Conservation (phyloP, 2,329 filamentous ascomycete species). For the Colletotrichum aenigma region DNA sequence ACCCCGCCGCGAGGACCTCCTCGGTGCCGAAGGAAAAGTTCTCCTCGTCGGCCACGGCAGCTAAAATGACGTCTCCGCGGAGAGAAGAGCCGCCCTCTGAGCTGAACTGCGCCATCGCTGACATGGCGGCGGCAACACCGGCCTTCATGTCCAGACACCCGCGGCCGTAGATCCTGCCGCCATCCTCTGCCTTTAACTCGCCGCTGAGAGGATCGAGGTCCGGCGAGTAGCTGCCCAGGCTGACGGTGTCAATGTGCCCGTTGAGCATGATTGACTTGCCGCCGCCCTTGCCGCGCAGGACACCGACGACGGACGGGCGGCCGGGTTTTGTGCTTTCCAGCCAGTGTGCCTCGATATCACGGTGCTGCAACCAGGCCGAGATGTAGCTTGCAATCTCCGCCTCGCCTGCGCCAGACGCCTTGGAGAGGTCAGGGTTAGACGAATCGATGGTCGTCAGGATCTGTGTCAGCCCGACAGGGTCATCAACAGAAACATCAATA, state of each 20-base stretch:
- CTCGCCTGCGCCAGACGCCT: slow-evolving; percentile 48
- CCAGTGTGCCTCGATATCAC: slow-evolving; percentile 54
- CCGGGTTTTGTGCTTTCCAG: slow-evolving; percentile 46
- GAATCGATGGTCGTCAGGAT: slow-evolving; percentile 53
- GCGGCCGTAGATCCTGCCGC: slow-evolving; percentile 46
- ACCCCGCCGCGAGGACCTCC: slow-evolving; percentile 53
- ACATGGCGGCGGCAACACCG: slow-evolving; percentile 51
- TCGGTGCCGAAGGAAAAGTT: slow-evolving; percentile 53
- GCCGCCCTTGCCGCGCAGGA: slow-evolving; percentile 48
- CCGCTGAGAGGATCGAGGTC: slow-evolving; percentile 50
- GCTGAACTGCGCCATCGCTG: slow-evolving; percentile 31
- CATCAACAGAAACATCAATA: slow-evolving; percentile 41
- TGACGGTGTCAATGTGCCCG: slow-evolving; percentile 59
- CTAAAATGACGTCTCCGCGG: slow-evolving; percentile 54
- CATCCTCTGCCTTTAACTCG: slow-evolving; percentile 31
- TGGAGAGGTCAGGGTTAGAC: slow-evolving; percentile 47
- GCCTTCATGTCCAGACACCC: slow-evolving; percentile 57
- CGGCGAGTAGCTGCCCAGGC: slow-evolving; percentile 42
- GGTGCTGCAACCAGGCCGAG: slow-evolving; percentile 53
- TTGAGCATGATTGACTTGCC: slow-evolving; percentile 57
- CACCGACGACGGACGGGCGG: slow-evolving; percentile 54
- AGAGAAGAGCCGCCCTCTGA: slow-evolving; percentile 39
- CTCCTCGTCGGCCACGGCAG: slow-evolving; percentile 60
- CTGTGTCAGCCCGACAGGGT: slow-evolving; percentile 46
- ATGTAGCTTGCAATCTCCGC: slow-evolving; percentile 50